phyloP scores from a whole-genome alignment of 495 filamentous ascomycete species.

The Neurospora sp. region DNA sequence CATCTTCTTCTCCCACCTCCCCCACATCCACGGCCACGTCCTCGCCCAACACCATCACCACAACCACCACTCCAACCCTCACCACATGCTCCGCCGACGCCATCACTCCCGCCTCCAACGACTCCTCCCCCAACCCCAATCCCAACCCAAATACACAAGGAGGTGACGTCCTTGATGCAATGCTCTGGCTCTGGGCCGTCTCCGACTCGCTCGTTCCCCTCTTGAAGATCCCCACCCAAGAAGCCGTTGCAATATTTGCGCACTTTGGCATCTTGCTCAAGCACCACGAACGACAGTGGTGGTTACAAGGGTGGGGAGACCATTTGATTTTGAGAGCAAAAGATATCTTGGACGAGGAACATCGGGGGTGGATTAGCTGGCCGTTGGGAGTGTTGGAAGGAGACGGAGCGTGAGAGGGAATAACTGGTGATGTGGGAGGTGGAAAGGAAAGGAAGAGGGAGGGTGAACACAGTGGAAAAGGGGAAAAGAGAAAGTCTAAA shows the following conservation, averaged over 20 bases:
- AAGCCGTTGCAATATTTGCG: constrained; percentile 27
- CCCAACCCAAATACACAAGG: background rate
- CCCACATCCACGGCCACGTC: background rate
- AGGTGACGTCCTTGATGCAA: constrained; percentile 23
- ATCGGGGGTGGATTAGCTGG: constrained; percentile 25
- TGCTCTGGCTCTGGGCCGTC: constrained; percentile 29
- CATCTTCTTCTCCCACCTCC: background rate
- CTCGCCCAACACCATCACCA: background rate
- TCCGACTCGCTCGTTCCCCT: constrained; percentile 25
- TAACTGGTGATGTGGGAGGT: background rate
- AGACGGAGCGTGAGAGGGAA: background rate
- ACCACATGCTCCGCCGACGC: background rate
- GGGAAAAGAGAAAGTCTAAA: no score
- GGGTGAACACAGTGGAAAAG: no score
- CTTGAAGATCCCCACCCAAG: constrained; percentile 17
- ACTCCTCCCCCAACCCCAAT: background rate
- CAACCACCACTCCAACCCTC: background rate
- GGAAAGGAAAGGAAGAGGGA: background rate
- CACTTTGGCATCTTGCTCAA: constrained; percentile 24
- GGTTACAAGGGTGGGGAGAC: constrained; percentile 26
- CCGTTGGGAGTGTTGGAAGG: constrained; percentile 16
- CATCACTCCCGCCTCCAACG: background rate
- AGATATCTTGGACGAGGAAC: constrained; percentile 23
- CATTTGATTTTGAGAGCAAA: constrained; percentile 19
- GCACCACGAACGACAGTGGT: constrained; percentile 25